phyloP scores from a whole-genome alignment of 768 basidiomycete genomes.

The Trametes cingulata region DNA sequence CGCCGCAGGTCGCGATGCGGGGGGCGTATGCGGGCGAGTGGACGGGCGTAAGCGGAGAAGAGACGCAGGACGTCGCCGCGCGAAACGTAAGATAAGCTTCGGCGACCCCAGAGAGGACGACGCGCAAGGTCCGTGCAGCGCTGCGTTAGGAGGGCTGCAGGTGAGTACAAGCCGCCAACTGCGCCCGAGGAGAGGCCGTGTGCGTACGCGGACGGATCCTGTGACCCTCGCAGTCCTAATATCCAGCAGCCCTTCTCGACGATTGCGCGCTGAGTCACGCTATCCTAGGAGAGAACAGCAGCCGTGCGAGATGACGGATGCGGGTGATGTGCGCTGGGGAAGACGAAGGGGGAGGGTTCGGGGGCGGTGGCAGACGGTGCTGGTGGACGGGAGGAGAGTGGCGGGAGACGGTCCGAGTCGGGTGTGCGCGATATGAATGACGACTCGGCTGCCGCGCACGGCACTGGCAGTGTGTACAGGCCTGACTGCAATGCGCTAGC shows the following conservation, averaged over 20 bases:
- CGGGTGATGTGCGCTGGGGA: background rate
- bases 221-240: conserved; percentile 6
- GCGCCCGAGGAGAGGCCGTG: conserved; percentile 5
- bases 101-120: background rate
- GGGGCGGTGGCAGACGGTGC: too few relatives aligned
- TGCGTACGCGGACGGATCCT: conserved; percentile 17
- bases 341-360: background rate
- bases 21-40: background rate
- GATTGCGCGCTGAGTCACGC: background rate
- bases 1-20: too few relatives aligned
- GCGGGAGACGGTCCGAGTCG: background rate
- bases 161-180: background rate
- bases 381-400: background rate
- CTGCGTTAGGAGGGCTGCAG: background rate
- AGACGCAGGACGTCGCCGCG: background rate
- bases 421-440: background rate
- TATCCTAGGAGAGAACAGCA: background rate
- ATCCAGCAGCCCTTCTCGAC: background rate
- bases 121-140: background rate
- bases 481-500: background rate
- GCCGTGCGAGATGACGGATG: background rate
- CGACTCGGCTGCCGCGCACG: background rate
- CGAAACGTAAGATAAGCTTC: conserved; percentile 9
- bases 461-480: background rate
- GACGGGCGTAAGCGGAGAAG: background rate